phyloP scores from a whole-genome alignment of 106 monocot genomes.

The Platanthera guangdongensis region DNA sequence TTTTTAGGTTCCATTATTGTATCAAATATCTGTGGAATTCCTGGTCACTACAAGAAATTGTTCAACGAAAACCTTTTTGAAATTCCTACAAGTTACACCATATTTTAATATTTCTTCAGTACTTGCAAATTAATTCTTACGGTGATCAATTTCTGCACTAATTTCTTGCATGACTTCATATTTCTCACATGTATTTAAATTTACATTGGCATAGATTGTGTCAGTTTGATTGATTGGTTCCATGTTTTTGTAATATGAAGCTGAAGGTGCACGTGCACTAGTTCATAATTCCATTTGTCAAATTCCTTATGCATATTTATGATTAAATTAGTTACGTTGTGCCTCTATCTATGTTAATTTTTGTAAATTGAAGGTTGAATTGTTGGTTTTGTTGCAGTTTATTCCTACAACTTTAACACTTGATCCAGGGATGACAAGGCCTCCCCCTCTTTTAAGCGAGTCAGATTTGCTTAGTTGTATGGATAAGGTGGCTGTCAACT shows the following conservation, averaged over 20 bases:
- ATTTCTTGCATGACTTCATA: neutral
- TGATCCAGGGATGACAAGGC: conserved; percentile 87
- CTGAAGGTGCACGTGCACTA: neutral
- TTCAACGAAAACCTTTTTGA: neutral
- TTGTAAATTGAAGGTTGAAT: conserved; percentile 1
- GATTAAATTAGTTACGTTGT: neutral
- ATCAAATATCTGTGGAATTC: neutral
- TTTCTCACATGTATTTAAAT: neutral
- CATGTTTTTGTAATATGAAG: neutral
- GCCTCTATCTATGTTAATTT: neutral
- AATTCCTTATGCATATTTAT: neutral
- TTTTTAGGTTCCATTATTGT: neutral
- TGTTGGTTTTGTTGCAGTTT: conserved; percentile 56
- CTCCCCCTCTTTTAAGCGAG: conserved; percentile 97
- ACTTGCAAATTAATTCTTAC: neutral
- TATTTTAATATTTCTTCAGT: neutral
- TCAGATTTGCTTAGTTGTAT: conserved; percentile 93
- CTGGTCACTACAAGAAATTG: neutral
- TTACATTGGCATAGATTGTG: neutral
- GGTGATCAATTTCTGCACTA: neutral
- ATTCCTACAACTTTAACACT: conserved; percentile 80
- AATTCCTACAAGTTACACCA: too few species aligned
- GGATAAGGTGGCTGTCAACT: conserved; percentile 58
- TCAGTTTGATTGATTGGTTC: neutral
- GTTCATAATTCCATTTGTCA: neutral